phyloP scores from a whole-genome alignment of 805 yeast genomes.

The Naumovozyma castellii region DNA sequence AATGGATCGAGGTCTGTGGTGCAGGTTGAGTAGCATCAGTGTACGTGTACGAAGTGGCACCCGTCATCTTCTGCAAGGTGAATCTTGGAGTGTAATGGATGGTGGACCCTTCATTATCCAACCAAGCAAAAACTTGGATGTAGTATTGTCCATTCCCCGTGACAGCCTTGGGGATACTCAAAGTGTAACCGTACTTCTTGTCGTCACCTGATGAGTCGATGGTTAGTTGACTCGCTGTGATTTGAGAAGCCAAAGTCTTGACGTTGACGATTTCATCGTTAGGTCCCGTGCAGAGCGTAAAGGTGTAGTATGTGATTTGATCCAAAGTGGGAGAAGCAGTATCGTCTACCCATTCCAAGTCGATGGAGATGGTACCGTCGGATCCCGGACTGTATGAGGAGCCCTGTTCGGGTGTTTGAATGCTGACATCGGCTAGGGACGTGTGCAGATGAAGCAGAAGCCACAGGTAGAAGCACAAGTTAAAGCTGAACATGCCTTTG shows the following conservation, averaged over 20 bases:
- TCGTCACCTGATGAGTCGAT: background rate
- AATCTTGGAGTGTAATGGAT: slow-evolving; percentile 65
- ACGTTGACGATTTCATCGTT: slow-evolving; percentile 39
- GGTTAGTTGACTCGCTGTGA: slow-evolving; percentile 26
- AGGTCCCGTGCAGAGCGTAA: slow-evolving; percentile 63
- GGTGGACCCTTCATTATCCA: slow-evolving; percentile 35
- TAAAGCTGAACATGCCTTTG: too few species aligned
- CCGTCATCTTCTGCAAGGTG: slow-evolving; percentile 60
- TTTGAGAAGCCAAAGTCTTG: slow-evolving; percentile 21
- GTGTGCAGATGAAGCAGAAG: background rate
- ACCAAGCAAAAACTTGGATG: slow-evolving; percentile 53
- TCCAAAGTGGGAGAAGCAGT: slow-evolving; percentile 39
- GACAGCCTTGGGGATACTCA: slow-evolving; percentile 33
- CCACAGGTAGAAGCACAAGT: background rate
- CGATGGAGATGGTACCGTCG: slow-evolving; percentile 23
- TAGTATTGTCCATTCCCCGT: slow-evolving; percentile 62
- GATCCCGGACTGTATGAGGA: slow-evolving; percentile 13
- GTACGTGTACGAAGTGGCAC: slow-evolving; percentile 45
- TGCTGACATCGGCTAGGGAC: slow-evolving; percentile 20
- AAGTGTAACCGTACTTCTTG: slow-evolving; percentile 29
- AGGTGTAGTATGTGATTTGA: slow-evolving; percentile 37
- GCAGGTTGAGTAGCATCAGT: slow-evolving; percentile 36
- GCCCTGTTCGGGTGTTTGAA: slow-evolving; percentile 19
- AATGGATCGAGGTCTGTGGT: slow-evolving; percentile 27
- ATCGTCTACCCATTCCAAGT: slow-evolving; percentile 47